Conservation (phyloP, 768 basidiomycete genomes). For the Mycena belliarum region DNA sequence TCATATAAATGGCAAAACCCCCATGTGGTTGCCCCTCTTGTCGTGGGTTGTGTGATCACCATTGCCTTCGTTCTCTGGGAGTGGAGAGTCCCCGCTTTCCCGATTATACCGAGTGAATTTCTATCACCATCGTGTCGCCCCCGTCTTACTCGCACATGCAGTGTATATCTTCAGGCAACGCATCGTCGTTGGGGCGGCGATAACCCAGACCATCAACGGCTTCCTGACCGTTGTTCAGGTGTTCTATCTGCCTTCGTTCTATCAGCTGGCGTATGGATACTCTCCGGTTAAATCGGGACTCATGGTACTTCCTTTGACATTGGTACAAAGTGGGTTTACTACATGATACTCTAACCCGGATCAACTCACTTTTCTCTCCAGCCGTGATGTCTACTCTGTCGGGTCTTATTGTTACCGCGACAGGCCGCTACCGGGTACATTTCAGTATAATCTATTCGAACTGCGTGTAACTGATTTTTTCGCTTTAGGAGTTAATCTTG, state of each 20-base stretch:
- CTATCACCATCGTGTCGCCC: not conserved
- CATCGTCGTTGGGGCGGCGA: slow-evolving; percentile 52
- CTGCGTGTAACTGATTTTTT: not conserved
- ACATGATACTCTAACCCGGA: too few species aligned
- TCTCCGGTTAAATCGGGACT: slow-evolving; percentile 57
- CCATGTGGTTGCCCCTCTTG: slow-evolving; percentile 46
- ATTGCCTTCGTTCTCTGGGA: slow-evolving; percentile 55
- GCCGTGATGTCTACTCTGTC: slow-evolving; percentile 26
- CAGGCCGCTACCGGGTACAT: slow-evolving; percentile 48
- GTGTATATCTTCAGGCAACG: slow-evolving; percentile 53
- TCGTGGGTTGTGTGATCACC: slow-evolving; percentile 40
- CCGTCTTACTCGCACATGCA: slow-evolving; percentile 17
- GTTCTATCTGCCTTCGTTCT: slow-evolving; percentile 59
- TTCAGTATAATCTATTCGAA: not conserved
- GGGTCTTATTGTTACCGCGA: slow-evolving; percentile 49
- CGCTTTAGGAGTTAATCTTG: slow-evolving; percentile 23
- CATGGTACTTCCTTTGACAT: slow-evolving; percentile 54
- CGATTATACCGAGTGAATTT: slow-evolving; percentile 50
- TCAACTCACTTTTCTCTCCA: too few species aligned
- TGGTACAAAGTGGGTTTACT: slow-evolving; percentile 48
- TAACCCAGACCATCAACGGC: slow-evolving; percentile 52
- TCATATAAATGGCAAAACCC: slow-evolving; percentile 56
- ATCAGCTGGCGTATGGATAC: slow-evolving; percentile 57
- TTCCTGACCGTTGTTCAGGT: slow-evolving; percentile 50
- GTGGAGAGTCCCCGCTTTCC: slow-evolving; percentile 51